Conservation (phyloP, 1,139 yeast species). For the Yamadazyma dushanensis region DNA sequence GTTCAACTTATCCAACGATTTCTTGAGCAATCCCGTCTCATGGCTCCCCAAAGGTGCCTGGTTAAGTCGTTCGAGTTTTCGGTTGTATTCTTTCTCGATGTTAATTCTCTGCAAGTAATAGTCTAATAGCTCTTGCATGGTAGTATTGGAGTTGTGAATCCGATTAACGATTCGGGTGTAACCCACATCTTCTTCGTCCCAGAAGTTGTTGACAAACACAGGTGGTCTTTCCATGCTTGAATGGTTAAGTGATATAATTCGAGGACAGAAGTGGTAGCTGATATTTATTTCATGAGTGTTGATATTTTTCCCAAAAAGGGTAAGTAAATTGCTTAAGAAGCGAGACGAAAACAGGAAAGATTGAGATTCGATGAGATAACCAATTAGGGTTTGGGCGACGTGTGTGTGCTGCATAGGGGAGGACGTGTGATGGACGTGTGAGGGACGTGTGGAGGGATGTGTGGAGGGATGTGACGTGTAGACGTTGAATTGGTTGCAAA, state of each 20-base stretch:
- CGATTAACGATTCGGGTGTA: conserved; percentile 30
- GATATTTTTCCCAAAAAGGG: not conserved
- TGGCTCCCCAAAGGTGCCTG: conserved; percentile 49
- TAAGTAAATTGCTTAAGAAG: not conserved
- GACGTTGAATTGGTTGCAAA: too few species aligned
- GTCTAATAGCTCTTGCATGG: conserved; percentile 43
- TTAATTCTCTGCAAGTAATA: conserved; percentile 52
- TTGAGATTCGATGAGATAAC: not conserved
- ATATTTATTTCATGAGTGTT: not conserved
- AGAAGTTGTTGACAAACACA: conserved; percentile 43
- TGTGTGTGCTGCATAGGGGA: too few species aligned
- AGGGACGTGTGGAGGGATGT: too few species aligned
- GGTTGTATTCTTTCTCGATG: conserved; percentile 74
- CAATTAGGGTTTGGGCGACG: too few species aligned
- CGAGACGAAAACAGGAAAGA: not conserved
- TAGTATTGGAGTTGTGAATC: conserved; percentile 33
- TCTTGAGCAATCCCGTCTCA: conserved; percentile 61
- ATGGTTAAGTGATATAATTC: not conserved
- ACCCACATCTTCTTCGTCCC: conserved; percentile 44
- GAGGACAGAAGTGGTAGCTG: not conserved
- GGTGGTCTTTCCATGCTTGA: conserved; percentile 4
- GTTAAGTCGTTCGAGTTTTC: conserved; percentile 52
- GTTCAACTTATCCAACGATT: conserved; percentile 59
- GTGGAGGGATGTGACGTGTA: too few species aligned
- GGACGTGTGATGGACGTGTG: too few species aligned